Base-by-base conservation (phyloP, 768 basidiomycete genomes). In the Russula sp. region DNA sequence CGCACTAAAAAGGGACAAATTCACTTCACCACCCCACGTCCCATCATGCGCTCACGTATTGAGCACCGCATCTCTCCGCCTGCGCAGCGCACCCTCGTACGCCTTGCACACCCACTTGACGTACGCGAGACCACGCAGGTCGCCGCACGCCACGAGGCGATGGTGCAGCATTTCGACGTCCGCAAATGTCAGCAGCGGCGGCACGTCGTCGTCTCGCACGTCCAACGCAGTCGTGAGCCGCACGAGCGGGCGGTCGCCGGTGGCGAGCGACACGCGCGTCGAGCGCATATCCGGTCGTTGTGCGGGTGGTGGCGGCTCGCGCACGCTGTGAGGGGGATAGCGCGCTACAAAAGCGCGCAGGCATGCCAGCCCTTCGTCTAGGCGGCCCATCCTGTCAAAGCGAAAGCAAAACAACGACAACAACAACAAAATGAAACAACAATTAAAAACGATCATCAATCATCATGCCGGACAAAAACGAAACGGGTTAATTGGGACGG, bases 151-250 rank as follows among this genome's bases (percentile, higher is more conserved):
- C n/a, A 87, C 82, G 34, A 93, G 73, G 32, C 86, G 78, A 60
- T 91, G 81, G 70, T 96, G 93, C 54, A 97, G 75, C 6, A 86
- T 63, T 65, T 90, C 86, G n/a, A 96, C 65, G 69, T 96, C 92
- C 16, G 74, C 66, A 70, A 93, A 96, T 13, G 83, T 79, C 22
- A 96, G 67, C 43, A 93, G 71, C 0, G 93, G 93, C 0, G 93
- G 90, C 7, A 97, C 86, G 25, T 79, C 70, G 66, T 92, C 87
- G 69, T 97, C 94, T 1, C 83, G 80, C 4, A 87, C 77, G 18
- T 83, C 82, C 2, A 77, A 72, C 0, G 74, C 71, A 6, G 84
- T 79, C 2, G 81, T 83, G 66, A 91, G 76, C 22, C 90, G 84
- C 22, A 96, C 87, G 35, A 93, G 72, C 4, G 90, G 89, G 14